A percentile compares a stretch with the other conserved stretches of the same genome.
phyloP scores from a whole-genome alignment of 2,329 filamentous ascomycete species.

The Cladosporium sp. region DNA sequence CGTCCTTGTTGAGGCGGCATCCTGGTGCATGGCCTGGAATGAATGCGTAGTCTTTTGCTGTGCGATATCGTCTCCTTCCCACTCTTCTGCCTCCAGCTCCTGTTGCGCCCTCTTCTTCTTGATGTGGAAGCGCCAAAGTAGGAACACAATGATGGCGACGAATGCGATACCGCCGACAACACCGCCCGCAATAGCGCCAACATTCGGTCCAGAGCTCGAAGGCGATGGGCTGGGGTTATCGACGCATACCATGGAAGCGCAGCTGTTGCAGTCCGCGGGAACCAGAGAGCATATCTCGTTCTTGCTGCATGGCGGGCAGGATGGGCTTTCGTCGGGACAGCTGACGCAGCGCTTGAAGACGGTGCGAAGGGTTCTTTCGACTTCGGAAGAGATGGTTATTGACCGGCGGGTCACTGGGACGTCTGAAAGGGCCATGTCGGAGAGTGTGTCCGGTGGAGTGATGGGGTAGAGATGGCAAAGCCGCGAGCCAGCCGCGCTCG shows the following conservation, averaged over 20 bases:
- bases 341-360: slow-evolving; percentile 55
- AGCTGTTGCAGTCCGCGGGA: slow-evolving; percentile 53
- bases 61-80: slow-evolving; percentile 49
- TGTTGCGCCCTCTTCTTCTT: slow-evolving; percentile 66
- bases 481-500: slow-evolving; percentile 10
- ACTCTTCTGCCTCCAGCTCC: slow-evolving; percentile 47
- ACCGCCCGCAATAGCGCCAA: slow-evolving; percentile 84
- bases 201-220: slow-evolving; percentile 51
- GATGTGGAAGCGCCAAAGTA: slow-evolving; percentile 83
- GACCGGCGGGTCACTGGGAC: slow-evolving; percentile 4
- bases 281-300: slow-evolving; percentile 55
- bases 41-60: slow-evolving; percentile 48
- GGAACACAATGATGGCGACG: slow-evolving; percentile 66
- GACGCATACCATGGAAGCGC: slow-evolving; percentile 53
- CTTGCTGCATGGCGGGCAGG: slow-evolving; percentile 52
- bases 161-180: slow-evolving; percentile 78
- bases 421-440: not conserved
- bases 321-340: slow-evolving; percentile 48
- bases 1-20: slow-evolving; percentile 75
- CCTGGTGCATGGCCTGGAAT: slow-evolving; percentile 52
- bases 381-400: slow-evolving; percentile 11
- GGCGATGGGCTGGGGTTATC: slow-evolving; percentile 33
- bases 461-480: not conserved
- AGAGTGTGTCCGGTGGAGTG: not conserved
- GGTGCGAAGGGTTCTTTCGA: slow-evolving; percentile 23